Conservation (phyloP, 2,329 filamentous ascomycete genomes). For the Diaporthe citrichinensis region DNA sequence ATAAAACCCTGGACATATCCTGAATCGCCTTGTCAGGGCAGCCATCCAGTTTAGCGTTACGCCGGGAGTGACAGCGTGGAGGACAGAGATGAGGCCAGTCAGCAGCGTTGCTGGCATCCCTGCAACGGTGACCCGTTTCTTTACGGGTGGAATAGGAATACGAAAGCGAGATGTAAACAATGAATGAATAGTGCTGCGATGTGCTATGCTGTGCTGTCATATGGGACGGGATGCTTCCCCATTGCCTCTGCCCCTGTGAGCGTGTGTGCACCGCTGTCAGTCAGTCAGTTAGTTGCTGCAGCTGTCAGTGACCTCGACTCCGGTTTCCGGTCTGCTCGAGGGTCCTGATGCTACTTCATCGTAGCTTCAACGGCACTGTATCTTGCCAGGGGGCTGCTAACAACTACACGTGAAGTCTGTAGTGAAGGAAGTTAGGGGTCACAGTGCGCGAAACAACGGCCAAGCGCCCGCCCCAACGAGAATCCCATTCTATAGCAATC, state of each 20-base stretch:
- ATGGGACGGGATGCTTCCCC: not conserved
- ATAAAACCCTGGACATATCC: not conserved
- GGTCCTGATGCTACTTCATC: slow-evolving; percentile 9
- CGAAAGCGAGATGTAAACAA: slow-evolving; percentile 14
- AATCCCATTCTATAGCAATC: slow-evolving; percentile 27
- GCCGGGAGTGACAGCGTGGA: not conserved
- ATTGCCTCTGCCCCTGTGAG: not conserved
- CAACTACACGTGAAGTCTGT: rapidly evolving
- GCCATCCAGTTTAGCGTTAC: not conserved
- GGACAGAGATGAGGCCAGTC: not conserved
- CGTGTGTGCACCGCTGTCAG: not conserved
- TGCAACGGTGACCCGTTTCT: not conserved
- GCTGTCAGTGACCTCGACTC: slow-evolving; percentile 2
- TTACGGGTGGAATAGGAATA: slow-evolving; percentile 3
- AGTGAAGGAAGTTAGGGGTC: not conserved
- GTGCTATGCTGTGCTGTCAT: not conserved
- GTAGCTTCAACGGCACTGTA: not conserved
- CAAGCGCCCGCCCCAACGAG: slow-evolving; percentile 2
- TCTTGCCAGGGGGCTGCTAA: not conserved
- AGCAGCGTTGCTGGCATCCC: not conserved
- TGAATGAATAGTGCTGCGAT: not conserved
- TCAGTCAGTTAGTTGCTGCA: not conserved
- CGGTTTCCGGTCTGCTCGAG: slow-evolving; percentile 26
- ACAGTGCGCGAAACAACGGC: not conserved
- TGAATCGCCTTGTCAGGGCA: slow-evolving; percentile 25